Conservation (phyloP, 257 asterid genomes). For the Penstemon barbatus region DNA sequence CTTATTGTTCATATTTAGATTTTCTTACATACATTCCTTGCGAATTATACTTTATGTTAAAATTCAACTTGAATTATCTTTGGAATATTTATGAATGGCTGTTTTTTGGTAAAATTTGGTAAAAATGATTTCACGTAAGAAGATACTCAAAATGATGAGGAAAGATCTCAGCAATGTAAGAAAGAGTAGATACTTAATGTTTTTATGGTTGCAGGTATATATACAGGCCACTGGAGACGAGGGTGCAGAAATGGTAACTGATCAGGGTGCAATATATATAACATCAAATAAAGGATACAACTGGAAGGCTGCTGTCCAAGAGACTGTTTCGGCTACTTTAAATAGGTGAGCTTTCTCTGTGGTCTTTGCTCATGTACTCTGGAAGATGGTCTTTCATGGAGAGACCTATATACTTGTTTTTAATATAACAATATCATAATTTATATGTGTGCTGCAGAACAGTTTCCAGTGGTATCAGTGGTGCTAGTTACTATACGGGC, state of each 20-base stretch:
- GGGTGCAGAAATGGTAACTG: slow-evolving; percentile 96
- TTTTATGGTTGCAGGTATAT: slow-evolving; percentile 63
- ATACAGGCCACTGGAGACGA: slow-evolving; percentile 79
- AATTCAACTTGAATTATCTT: not conserved
- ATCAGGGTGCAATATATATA: slow-evolving; percentile 91
- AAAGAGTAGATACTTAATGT: slow-evolving; percentile 10
- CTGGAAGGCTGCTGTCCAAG: slow-evolving; percentile 98
- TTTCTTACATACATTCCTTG: not conserved
- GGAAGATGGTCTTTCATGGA: not conserved
- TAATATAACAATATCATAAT: not conserved
- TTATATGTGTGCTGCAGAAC: slow-evolving; percentile 72
- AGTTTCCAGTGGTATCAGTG: slow-evolving; percentile 98
- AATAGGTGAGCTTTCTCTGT: slow-evolving; percentile 61
- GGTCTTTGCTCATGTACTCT: slow-evolving; percentile 18
- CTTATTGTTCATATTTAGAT: not conserved
- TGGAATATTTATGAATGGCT: slow-evolving; percentile 2
- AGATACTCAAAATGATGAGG: not conserved
- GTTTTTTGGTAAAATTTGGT: not conserved
- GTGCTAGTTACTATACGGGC: slow-evolving; percentile 98
- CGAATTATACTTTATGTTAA: not conserved
- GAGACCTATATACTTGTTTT: too few relatives aligned
- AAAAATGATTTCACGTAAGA: slow-evolving; percentile 4
- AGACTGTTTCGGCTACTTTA: slow-evolving; percentile 95
- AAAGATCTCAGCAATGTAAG: slow-evolving; percentile 23
- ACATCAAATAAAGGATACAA: slow-evolving; percentile 95